Percentiles rank a stretch among this genome's conserved stretches.
phyloP scores from a whole-genome alignment of 2,329 filamentous ascomycete species.

The Colletotrichum tropicale region DNA sequence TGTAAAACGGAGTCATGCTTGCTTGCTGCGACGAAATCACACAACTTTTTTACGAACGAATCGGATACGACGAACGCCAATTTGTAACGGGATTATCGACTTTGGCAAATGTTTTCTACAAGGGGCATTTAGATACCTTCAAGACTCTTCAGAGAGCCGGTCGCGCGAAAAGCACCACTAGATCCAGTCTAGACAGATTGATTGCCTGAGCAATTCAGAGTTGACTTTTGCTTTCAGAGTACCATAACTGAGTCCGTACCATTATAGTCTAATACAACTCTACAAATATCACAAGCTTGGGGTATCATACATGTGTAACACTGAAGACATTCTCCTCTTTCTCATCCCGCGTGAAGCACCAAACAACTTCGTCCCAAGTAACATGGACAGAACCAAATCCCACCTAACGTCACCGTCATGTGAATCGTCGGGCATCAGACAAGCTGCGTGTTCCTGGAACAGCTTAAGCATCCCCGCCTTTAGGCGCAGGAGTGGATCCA shows the following conservation, averaged over 20 bases:
- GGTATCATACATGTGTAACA: not conserved
- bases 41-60: not conserved
- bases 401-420: not conserved
- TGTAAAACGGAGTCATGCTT: slow-evolving; percentile 12
- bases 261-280: not conserved
- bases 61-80: not conserved
- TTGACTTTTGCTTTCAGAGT: not conserved
- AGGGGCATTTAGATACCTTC: slow-evolving; percentile 9
- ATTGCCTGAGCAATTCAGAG: not conserved
- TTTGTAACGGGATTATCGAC: not conserved
- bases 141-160: slow-evolving; percentile 22
- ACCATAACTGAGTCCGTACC: not conserved
- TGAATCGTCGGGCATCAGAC: not conserved
- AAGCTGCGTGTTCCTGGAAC: not conserved
- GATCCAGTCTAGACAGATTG: slow-evolving; percentile 13
- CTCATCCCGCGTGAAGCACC: not conserved
- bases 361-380: not conserved
- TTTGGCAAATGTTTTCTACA: slow-evolving; percentile 9
- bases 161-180: slow-evolving; percentile 1
- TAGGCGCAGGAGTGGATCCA: not conserved
- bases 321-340: not conserved
- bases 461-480: not conserved
- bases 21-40: not conserved
- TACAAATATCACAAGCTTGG: not conserved
- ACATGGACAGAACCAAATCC: not conserved